A percentile compares a stretch with the other conserved stretches of the same genome.
Evolutionary conservation across 352 stramenopile genomes (phyloP).

Genomic region (Saprolegnia parasitica): DNA sequence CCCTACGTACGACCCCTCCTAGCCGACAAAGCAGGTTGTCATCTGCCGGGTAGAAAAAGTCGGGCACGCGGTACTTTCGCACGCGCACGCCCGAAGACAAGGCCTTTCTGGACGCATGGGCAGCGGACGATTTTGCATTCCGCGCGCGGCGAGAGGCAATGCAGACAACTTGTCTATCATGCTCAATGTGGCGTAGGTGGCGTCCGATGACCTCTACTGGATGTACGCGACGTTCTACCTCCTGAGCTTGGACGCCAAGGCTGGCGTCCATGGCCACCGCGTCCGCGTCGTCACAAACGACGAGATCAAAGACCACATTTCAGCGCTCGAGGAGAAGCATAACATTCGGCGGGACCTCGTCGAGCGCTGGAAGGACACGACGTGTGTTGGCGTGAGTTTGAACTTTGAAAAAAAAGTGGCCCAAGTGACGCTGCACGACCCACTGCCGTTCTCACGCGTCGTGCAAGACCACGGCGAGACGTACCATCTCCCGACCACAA

Average conservation of each 20-base stretch:
- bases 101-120: conserved; percentile 59
- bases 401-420: conserved; percentile 43
- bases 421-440: conserved; percentile 48
- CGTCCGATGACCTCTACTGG: conserved; percentile 97
- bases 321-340: conserved; percentile 38
- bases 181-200: conserved; percentile 2
- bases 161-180: conserved; percentile 25
- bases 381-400: conserved; percentile 71
- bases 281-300: conserved; percentile 94
- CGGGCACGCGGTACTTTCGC: conserved; percentile 49
- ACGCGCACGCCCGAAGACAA: conserved; percentile 52
- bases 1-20: not conserved
- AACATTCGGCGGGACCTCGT: conserved; percentile 66
- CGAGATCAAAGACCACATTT: conserved; percentile 95
- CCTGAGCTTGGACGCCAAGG: conserved; percentile 19
- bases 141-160: conserved; percentile 71
- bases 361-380: conserved; percentile 60
- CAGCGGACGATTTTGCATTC: conserved; percentile 83
- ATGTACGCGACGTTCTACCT: conserved; percentile 90
- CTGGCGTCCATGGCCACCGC: conserved; percentile 30
- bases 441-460: conserved; percentile 63
- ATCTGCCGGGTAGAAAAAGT: conserved; percentile 38
- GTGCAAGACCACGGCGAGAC: conserved; percentile 6
- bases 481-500: conserved; percentile 5
- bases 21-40: conserved; percentile 47